Conservation (phyloP, 2,329 filamentous ascomycete species). For the Bipolaris victoriae region DNA sequence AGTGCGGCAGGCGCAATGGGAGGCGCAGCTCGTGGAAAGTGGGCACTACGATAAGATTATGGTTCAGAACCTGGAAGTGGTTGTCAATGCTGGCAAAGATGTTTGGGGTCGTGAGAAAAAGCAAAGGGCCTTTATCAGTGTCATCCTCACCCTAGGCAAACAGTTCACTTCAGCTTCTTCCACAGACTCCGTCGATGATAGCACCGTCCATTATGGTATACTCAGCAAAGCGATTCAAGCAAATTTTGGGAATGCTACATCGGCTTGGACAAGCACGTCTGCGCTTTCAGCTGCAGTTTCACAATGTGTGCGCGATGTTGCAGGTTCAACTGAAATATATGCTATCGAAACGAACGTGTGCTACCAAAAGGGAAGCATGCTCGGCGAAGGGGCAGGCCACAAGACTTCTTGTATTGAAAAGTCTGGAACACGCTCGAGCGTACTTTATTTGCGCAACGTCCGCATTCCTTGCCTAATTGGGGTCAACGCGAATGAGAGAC, state of each 20-base stretch:
- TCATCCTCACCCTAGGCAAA: slow-evolving; percentile 62
- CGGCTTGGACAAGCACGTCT: slow-evolving; percentile 33
- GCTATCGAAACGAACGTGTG: slow-evolving; percentile 61
- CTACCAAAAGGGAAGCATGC: slow-evolving; percentile 72
- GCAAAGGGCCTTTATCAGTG: slow-evolving; percentile 69
- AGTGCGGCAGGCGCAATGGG: slow-evolving; percentile 28
- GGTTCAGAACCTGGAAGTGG: slow-evolving; percentile 67
- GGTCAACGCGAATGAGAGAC: slow-evolving; percentile 73
- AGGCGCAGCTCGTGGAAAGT: slow-evolving; percentile 28
- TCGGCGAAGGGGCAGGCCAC: slow-evolving; percentile 67
- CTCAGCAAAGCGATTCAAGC: slow-evolving; percentile 70
- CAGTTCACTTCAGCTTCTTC: slow-evolving; percentile 65
- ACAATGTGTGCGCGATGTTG: slow-evolving; percentile 27
- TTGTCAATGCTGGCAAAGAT: slow-evolving; percentile 64
- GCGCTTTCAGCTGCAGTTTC: slow-evolving; percentile 27
- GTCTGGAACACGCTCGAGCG: slow-evolving; percentile 26
- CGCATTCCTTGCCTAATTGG: slow-evolving; percentile 72
- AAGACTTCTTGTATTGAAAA: slow-evolving; percentile 37
- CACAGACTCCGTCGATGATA: slow-evolving; percentile 66
- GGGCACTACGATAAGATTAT: slow-evolving; percentile 56
- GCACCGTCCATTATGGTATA: slow-evolving; percentile 77
- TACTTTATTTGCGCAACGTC: slow-evolving; percentile 62
- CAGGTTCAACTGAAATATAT: slow-evolving; percentile 34
- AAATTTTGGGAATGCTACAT: slow-evolving; percentile 47
- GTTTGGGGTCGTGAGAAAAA: slow-evolving; percentile 70